These are phyloP conservation scores for Fusarium sp. DNA, from an alignment of 2,329 filamentous ascomycete species.

Conservation along the genomic window DNA sequence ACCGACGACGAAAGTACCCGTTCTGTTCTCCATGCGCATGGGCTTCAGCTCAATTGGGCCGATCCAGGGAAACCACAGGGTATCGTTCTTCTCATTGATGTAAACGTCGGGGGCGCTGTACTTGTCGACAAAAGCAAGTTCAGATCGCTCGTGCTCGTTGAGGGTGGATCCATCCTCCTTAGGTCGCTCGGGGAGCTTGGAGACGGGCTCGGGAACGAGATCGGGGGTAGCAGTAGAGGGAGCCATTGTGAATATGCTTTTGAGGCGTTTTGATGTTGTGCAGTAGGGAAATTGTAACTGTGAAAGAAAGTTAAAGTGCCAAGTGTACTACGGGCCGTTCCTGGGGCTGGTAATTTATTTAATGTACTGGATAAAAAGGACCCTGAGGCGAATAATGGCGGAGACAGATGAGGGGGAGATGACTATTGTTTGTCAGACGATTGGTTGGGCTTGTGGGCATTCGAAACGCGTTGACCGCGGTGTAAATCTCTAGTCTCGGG, in stretches of 20 bases:
- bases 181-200: slow-evolving; percentile 22
- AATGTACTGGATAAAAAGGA: not conserved
- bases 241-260: slow-evolving; percentile 14
- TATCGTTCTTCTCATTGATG: slow-evolving; percentile 40
- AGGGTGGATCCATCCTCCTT: slow-evolving; percentile 20
- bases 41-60: slow-evolving; percentile 37
- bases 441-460: slow-evolving; percentile 10
- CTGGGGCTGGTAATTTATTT: slow-evolving; percentile 12
- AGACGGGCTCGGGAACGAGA: slow-evolving; percentile 20
- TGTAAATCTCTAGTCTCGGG: slow-evolving; percentile 22
- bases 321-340: slow-evolving; percentile 19
- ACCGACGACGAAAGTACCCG: slow-evolving; percentile 34
- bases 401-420: slow-evolving; percentile 23
- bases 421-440: slow-evolving; percentile 20
- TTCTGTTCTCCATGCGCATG: slow-evolving; percentile 36
- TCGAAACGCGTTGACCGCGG: slow-evolving; percentile 17
- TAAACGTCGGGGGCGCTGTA: slow-evolving; percentile 46
- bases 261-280: slow-evolving; percentile 2
- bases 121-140: slow-evolving; percentile 44
- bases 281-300: not conserved
- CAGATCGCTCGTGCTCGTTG: slow-evolving; percentile 18
- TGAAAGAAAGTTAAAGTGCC: slow-evolving; percentile 16
- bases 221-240: slow-evolving; percentile 28
- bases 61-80: slow-evolving; percentile 41
- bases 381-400: slow-evolving; percentile 7